phyloP scores from a whole-genome alignment of 2,329 filamentous ascomycete species.

The Alternaria arbusti region DNA sequence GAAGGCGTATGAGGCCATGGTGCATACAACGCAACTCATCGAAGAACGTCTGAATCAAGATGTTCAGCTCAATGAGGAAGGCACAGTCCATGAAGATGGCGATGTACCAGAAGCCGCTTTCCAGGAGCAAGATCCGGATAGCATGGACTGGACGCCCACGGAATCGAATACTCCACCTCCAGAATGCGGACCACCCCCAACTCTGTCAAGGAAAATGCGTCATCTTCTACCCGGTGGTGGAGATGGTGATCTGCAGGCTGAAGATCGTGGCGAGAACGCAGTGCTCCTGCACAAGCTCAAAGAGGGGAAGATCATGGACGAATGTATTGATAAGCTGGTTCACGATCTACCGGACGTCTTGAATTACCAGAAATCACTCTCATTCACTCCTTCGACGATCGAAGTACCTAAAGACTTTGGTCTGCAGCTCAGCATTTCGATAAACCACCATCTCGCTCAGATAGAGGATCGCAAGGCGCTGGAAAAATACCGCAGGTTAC shows the following conservation, averaged over 20 bases:
- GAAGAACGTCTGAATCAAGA: constrained; percentile 39
- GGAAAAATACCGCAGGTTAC: constrained; percentile 46
- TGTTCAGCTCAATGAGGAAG: constrained; percentile 10
- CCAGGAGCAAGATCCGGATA: constrained; percentile 42
- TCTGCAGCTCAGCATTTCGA: constrained; percentile 46
- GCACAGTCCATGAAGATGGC: constrained; percentile 8
- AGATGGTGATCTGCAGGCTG: constrained; percentile 29
- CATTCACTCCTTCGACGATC: constrained; percentile 48
- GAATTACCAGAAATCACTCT: constrained; percentile 41
- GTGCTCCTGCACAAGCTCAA: constrained; percentile 44
- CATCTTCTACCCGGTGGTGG: constrained; percentile 36
- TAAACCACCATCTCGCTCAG: constrained; percentile 48
- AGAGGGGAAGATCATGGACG: constrained; percentile 46
- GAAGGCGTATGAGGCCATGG: constrained; percentile 47
- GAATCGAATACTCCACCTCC: constrained; percentile 35
- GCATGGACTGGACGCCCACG: constrained; percentile 49
- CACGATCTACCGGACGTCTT: constrained; percentile 44
- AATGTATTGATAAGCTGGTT: constrained; percentile 47
- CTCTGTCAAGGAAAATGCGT: constrained; percentile 39
- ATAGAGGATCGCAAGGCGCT: constrained; percentile 46
- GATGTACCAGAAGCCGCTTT: constrained; percentile 17
- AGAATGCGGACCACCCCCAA: constrained; percentile 39
- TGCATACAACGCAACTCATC: constrained; percentile 43
- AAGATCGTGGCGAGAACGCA: constrained; percentile 33
- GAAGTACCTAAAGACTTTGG: constrained; percentile 48